These are phyloP conservation scores for Retiboletus fuscus DNA, from an alignment of 1,284 basidiomycete genomes.

Conservation along the genomic window DNA sequence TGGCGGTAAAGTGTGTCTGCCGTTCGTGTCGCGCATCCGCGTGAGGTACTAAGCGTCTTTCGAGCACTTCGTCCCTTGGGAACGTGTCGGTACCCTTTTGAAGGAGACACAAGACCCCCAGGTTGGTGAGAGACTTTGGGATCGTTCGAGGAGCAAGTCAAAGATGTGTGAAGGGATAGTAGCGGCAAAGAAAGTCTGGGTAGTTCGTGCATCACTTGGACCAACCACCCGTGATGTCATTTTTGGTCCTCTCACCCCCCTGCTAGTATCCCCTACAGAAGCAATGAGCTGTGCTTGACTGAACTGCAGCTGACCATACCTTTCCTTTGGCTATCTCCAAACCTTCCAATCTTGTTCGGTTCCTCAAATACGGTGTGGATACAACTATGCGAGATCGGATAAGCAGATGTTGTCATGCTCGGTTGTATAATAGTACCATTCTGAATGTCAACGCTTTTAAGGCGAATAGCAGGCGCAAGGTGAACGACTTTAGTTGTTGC, in stretches of 20 bases:
- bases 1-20: constrained; percentile 47
- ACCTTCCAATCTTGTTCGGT: too few relatives aligned
- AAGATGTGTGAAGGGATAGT: constrained; percentile 27
- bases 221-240: background rate
- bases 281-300: background rate
- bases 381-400: too few relatives aligned
- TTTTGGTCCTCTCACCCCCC: background rate
- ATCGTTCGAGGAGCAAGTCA: constrained; percentile 52
- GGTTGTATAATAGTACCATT: too few relatives aligned
- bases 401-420: too few relatives aligned
- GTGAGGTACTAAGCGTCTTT: constrained; percentile 5
- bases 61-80: constrained; percentile 55
- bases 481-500: too few relatives aligned
- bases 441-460: too few relatives aligned
- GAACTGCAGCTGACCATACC: too few relatives aligned
- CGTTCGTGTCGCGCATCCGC: background rate
- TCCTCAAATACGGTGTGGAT: too few relatives aligned
- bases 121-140: constrained; percentile 51
- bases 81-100: constrained; percentile 42
- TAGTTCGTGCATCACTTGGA: background rate
- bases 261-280: background rate
- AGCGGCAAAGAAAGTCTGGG: background rate
- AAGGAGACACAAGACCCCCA: constrained; percentile 43
- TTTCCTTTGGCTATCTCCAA: too few relatives aligned
- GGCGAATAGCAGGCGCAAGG: too few relatives aligned